Percentiles rank a stretch among this genome's conserved stretches.
Evolutionary conservation across 768 basidiomycete genomes (phyloP).

Genomic region (Postia placenta): DNA sequence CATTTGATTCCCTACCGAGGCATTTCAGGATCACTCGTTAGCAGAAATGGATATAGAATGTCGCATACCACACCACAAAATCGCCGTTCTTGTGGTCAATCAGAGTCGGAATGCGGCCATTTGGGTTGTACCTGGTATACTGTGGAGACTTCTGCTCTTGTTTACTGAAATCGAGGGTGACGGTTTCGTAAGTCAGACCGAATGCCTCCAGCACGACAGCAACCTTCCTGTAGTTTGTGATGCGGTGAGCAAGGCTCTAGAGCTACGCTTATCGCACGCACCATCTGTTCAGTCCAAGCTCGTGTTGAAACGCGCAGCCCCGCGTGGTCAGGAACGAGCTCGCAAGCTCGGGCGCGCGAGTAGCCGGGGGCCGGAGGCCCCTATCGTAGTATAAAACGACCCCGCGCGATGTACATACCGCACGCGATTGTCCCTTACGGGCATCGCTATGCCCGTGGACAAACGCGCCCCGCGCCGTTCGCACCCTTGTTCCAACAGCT

Average conservation of each 20-base stretch:
- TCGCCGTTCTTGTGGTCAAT: conserved; percentile 52
- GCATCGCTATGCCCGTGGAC: too few relatives aligned
- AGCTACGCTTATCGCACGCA: neutral
- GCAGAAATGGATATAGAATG: neutral
- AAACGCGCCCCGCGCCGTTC: too few relatives aligned
- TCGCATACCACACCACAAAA: conserved; percentile 41
- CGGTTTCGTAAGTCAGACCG: conserved; percentile 11
- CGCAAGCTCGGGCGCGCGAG: too few relatives aligned
- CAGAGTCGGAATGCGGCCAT: conserved; percentile 63
- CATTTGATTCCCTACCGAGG: conserved; percentile 22
- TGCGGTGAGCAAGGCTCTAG: neutral
- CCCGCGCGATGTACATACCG: too few relatives aligned
- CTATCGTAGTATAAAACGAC: too few relatives aligned
- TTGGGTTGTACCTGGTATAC: conserved; percentile 66
- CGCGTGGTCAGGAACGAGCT: too few relatives aligned
- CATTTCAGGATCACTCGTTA: neutral
- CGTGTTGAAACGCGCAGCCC: too few relatives aligned
- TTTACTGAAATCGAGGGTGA: conserved; percentile 43
- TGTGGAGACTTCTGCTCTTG: conserved; percentile 72
- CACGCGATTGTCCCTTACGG: too few relatives aligned
- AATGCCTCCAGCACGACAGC: conserved; percentile 9
- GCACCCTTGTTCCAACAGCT: too few relatives aligned
- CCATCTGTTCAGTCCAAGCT: conserved; percentile 20
- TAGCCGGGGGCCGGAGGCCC: too few relatives aligned
- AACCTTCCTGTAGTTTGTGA: conserved; percentile 9